A percentile compares a stretch with the other conserved stretches of the same genome.
Conservation (phyloP, 176 grass and related monocot genomes). For the Carex cristatella region DNA sequence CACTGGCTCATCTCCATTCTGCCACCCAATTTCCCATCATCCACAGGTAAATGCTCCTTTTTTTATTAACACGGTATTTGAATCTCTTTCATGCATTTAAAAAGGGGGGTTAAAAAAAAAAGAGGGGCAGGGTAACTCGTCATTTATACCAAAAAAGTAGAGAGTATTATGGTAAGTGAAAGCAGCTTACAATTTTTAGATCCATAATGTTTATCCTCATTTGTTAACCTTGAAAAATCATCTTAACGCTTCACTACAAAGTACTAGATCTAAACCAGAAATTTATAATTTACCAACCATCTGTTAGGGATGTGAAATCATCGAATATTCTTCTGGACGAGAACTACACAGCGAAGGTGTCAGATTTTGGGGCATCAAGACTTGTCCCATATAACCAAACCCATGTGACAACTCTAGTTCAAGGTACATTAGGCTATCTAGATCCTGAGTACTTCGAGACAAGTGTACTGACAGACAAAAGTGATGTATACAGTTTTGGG, state of each 20-base stretch:
- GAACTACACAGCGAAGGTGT: slow-evolving; percentile 48
- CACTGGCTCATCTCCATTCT: slow-evolving; percentile 46
- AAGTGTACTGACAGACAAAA: slow-evolving; percentile 53
- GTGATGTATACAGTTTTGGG: slow-evolving; percentile 64
- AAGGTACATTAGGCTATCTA: slow-evolving; percentile 57
- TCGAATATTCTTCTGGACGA: slow-evolving; percentile 47
- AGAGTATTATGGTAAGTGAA: background rate
- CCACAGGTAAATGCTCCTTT: slow-evolving; percentile 20
- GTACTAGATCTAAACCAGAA: background rate
- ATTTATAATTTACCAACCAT: background rate
- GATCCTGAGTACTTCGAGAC: slow-evolving; percentile 63
- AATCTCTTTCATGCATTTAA: background rate
- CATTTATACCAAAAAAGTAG: background rate
- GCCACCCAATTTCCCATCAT: slow-evolving; percentile 34
- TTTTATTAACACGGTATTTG: background rate
- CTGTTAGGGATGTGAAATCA: slow-evolving; percentile 47
- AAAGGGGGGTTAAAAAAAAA: background rate
- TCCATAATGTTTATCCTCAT: background rate
- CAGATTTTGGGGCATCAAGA: slow-evolving; percentile 61
- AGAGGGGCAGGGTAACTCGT: background rate
- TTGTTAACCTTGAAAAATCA: background rate
- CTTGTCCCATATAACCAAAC: slow-evolving; percentile 39
- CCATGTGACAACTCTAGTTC: slow-evolving; percentile 55
- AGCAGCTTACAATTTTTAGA: background rate
- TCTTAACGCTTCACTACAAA: background rate